A percentile compares a stretch with the other conserved stretches of the same genome.
phyloP scores from a whole-genome alignment of 139 green algal species.

The Picochlorum sp. region DNA sequence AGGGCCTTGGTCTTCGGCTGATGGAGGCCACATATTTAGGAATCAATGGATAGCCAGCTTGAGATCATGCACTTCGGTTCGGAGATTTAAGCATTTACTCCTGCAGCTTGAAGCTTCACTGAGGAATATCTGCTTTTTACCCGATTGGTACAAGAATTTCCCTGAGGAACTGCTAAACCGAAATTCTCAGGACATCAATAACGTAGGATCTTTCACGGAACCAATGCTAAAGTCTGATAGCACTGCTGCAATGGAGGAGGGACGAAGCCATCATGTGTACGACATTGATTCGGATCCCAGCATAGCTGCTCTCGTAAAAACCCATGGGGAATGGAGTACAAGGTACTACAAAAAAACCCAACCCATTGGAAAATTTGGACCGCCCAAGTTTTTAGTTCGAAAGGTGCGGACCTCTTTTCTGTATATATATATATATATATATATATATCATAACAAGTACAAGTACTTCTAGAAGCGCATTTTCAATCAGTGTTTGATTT shows the following conservation, averaged over 20 bases:
- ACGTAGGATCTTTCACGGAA: neutral
- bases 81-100: constrained; percentile 5
- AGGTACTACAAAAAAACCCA: neutral
- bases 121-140: neutral
- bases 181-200: no score
- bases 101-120: constrained; percentile 28
- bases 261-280: constrained; percentile 11
- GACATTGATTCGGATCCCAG: constrained; percentile 8
- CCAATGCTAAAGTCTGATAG: neutral
- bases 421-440: no score
- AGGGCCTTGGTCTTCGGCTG: constrained; percentile 18
- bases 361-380: neutral
- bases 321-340: constrained; percentile 18
- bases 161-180: no score
- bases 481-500: no score
- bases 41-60: constrained; percentile 8
- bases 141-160: neutral
- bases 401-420: no score
- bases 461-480: no score
- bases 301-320: neutral
- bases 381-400: constrained; percentile 6
- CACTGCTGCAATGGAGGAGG: neutral
- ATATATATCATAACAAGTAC: no score
- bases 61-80: neutral
- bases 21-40: constrained; percentile 9